Evolutionary conservation across 805 yeast species (phyloP).

Genomic region (Metschnikowia henanensis): DNA sequence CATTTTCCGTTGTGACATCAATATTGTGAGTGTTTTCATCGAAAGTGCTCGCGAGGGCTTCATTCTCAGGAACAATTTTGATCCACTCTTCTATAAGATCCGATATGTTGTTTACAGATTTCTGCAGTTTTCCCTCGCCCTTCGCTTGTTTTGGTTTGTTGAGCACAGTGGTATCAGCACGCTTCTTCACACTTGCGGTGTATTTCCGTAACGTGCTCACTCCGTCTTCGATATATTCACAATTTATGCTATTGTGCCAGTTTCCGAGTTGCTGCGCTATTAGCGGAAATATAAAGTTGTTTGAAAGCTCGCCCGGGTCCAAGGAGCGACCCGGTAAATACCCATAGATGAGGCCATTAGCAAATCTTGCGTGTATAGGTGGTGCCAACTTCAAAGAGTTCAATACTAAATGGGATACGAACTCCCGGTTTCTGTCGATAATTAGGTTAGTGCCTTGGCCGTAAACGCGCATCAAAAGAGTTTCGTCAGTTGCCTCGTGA

Average conservation of each 20-base stretch:
- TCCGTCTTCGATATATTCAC: conserved; percentile 48
- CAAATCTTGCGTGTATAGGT: conserved; percentile 62
- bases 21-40: conserved; percentile 27
- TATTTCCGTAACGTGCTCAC: conserved; percentile 38
- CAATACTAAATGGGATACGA: conserved; percentile 65
- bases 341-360: conserved; percentile 73
- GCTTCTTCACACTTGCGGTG: conserved; percentile 21
- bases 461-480: conserved; percentile 64
- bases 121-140: conserved; percentile 10
- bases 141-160: conserved; percentile 2
- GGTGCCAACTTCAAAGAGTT: conserved; percentile 66
- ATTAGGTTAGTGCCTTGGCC: conserved; percentile 73
- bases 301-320: conserved; percentile 51
- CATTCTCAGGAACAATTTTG: conserved; percentile 53
- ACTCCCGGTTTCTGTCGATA: conserved; percentile 73
- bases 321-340: conserved; percentile 64
- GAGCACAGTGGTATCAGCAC: neutral
- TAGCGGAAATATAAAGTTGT: conserved; percentile 48
- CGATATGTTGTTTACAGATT: conserved; percentile 52
- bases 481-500: conserved; percentile 28
- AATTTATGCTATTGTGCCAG: conserved; percentile 59
- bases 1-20: conserved; percentile 24
- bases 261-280: conserved; percentile 68
- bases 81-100: conserved; percentile 63
- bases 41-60: conserved; percentile 38